These are phyloP conservation scores for Trifolium pratense DNA, from an alignment of 306 rosid genomes.

Conservation along the genomic window DNA sequence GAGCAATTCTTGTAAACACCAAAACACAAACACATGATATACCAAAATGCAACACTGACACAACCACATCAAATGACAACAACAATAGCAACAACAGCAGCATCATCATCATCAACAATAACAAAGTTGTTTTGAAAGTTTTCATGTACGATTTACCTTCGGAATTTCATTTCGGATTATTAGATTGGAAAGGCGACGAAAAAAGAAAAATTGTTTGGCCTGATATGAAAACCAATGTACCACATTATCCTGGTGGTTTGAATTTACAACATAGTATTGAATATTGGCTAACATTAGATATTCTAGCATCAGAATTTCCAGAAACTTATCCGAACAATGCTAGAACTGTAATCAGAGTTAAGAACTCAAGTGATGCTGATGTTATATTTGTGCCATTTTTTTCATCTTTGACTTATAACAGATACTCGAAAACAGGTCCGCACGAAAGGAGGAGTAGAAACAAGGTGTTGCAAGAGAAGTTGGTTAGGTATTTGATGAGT, in stretches of 20 bases:
- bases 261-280: constrained; percentile 85
- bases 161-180: constrained; percentile 72
- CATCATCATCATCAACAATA: background rate
- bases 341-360: constrained; percentile 56
- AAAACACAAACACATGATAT: constrained; percentile 11
- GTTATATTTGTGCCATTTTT: constrained; percentile 78
- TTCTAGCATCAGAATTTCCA: constrained; percentile 72
- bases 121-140: constrained; percentile 49
- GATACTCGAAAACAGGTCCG: constrained; percentile 51
- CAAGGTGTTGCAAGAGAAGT: constrained; percentile 62
- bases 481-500: constrained; percentile 57
- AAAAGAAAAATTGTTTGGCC: constrained; percentile 63
- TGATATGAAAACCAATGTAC: constrained; percentile 53
- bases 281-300: constrained; percentile 80
- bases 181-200: constrained; percentile 57
- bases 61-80: background rate
- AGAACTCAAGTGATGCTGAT: constrained; percentile 72
- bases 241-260: constrained; percentile 78
- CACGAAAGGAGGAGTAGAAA: constrained; percentile 55
- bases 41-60: constrained; percentile 29
- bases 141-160: constrained; percentile 79
- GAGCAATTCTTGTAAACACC: constrained; percentile 52
- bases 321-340: constrained; percentile 17
- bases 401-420: constrained; percentile 72
- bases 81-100: background rate